Evolutionary conservation across 2,329 filamentous ascomycete genomes (phyloP).

Genomic region (Leptodontidium sp.): DNA sequence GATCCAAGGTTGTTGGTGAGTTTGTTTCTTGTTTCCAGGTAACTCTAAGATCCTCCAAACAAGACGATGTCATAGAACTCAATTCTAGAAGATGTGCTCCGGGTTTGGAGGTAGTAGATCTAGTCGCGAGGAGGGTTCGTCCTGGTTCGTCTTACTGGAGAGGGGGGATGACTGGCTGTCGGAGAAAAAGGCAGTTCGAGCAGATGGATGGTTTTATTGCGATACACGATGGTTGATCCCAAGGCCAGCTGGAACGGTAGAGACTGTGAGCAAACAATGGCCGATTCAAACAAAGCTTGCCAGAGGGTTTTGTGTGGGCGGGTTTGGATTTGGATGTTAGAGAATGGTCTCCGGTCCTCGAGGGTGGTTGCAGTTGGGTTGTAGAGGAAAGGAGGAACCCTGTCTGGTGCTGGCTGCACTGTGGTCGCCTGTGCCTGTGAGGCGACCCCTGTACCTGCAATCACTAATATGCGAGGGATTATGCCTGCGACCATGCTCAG

Average conservation of each 20-base stretch:
- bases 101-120: constrained; percentile 1
- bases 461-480: constrained; percentile 19
- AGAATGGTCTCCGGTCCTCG: constrained; percentile 29
- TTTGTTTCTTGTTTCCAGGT: constrained; percentile 26
- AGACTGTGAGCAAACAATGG: constrained; percentile 31
- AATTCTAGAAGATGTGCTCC: background rate
- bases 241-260: constrained; percentile 34
- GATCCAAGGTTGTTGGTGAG: constrained; percentile 17
- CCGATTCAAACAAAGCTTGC: constrained; percentile 27
- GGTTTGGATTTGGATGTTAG: constrained; percentile 23
- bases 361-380: constrained; percentile 15
- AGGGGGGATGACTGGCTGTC: background rate
- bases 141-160: background rate
- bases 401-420: background rate
- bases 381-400: constrained; percentile 17
- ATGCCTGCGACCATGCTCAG: constrained; percentile 19
- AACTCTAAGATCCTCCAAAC: constrained; percentile 8
- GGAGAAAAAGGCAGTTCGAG: constrained; percentile 14
- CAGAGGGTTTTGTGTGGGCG: constrained; percentile 18
- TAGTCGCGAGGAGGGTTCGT: constrained; percentile 3
- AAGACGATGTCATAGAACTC: constrained; percentile 17
- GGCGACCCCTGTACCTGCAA: constrained; percentile 12
- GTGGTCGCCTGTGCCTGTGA: no score
- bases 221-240: constrained; percentile 9
- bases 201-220: background rate